A percentile compares a stretch with the other conserved stretches of the same genome.
These are phyloP conservation scores for Mycocalia duriaeana DNA, from an alignment of 1,284 basidiomycete species.

Conservation along the genomic window DNA sequence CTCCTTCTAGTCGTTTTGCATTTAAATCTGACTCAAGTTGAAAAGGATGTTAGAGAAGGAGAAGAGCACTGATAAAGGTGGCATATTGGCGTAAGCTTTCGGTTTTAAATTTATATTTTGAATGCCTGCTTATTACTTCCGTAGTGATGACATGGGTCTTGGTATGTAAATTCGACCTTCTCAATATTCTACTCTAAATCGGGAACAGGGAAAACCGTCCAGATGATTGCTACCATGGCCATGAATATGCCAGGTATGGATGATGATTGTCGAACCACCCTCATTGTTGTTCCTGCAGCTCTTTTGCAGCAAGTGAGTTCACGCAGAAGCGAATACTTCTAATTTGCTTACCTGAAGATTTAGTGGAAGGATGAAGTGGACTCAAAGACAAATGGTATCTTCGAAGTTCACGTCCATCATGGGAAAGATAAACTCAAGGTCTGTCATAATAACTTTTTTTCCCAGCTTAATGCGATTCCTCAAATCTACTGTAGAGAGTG, in stretches of 20 bases:
- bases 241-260: conserved; percentile 47
- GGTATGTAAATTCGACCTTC: conserved; percentile 31
- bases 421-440: conserved; percentile 61
- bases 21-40: conserved; percentile 14
- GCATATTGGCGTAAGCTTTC: conserved; percentile 65
- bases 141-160: conserved; percentile 86
- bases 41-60: conserved; percentile 61
- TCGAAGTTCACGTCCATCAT: conserved; percentile 60
- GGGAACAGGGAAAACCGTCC: conserved; percentile 55
- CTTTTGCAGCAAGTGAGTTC: conserved; percentile 53
- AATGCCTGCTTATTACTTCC: background rate
- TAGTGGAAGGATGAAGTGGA: conserved; percentile 71
- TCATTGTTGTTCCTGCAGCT: conserved; percentile 68
- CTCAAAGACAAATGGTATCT: conserved; percentile 60
- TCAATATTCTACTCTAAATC: background rate
- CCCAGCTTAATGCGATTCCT: background rate
- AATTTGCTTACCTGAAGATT: background rate
- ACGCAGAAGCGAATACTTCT: background rate
- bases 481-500: conserved; percentile 20
- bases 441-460: background rate
- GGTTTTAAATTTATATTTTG: background rate
- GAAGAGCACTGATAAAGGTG: conserved; percentile 46
- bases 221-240: conserved; percentile 71
- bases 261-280: conserved; percentile 45
- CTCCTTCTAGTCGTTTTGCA: conserved; percentile 3